Evolutionary conservation across 2,329 filamentous ascomycete species (phyloP).

Genomic region (Trichoderma pleuroti): DNA sequence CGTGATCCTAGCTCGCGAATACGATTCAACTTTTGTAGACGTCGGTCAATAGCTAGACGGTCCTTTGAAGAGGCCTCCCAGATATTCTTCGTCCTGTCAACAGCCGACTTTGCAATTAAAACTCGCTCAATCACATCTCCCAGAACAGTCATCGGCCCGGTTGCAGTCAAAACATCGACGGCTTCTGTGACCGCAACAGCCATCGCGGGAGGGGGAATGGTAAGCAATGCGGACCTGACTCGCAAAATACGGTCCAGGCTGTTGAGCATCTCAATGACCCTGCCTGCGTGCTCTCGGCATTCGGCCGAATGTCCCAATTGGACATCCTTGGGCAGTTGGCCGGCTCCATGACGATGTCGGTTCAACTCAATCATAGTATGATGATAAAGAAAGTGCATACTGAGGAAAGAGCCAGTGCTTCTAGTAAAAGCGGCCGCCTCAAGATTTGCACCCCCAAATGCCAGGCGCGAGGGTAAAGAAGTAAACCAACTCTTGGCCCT

Average conservation of each 20-base stretch:
- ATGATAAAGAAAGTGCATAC: constrained; percentile 65
- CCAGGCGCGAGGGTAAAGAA: constrained; percentile 52
- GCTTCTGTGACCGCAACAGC: constrained; percentile 61
- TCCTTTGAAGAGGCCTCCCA: constrained; percentile 59
- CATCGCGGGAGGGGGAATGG: constrained; percentile 57
- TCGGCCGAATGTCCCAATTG: constrained; percentile 45
- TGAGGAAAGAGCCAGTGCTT: constrained; percentile 56
- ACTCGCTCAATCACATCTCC: constrained; percentile 52
- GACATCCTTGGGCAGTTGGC: constrained; percentile 38
- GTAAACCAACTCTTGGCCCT: constrained; percentile 57
- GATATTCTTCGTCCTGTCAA: constrained; percentile 54
- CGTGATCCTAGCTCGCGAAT: constrained; percentile 34
- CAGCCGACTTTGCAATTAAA: constrained; percentile 47
- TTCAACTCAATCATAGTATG: constrained; percentile 62
- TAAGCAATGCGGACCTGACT: constrained; percentile 30
- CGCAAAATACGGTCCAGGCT: constrained; percentile 38
- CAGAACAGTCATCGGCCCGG: constrained; percentile 51
- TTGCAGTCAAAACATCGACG: constrained; percentile 63
- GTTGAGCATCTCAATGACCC: constrained; percentile 47
- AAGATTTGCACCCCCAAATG: constrained; percentile 55
- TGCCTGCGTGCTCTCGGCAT: constrained; percentile 50
- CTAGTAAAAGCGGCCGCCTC: constrained; percentile 52
- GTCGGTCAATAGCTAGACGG: constrained; percentile 43
- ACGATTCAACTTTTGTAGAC: constrained; percentile 34
- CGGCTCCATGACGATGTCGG: constrained; percentile 49